phyloP scores from a whole-genome alignment of 2,329 filamentous ascomycete species.

The Chrysoporthe deuterocubensis region DNA sequence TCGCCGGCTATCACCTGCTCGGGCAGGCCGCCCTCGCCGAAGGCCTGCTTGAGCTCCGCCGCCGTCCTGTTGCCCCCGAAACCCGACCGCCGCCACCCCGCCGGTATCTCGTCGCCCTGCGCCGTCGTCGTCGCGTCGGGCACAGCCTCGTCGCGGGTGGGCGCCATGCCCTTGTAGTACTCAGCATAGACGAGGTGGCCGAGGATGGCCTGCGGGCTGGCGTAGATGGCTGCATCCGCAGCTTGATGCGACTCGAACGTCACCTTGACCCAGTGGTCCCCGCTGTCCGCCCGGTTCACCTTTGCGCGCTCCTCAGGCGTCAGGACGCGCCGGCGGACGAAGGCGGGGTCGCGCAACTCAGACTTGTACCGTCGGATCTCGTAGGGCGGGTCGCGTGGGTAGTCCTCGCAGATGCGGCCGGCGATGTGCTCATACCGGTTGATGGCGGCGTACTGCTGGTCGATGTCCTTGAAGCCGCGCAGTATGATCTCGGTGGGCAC shows the following conservation, averaged over 20 bases:
- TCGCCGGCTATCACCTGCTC: conserved; percentile 31
- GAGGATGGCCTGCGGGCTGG: conserved; percentile 72
- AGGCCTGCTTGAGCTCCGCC: conserved; percentile 39
- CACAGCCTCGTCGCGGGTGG: conserved; percentile 66
- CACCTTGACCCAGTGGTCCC: conserved; percentile 89
- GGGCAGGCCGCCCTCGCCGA: conserved; percentile 41
- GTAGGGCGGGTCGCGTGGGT: conserved; percentile 80
- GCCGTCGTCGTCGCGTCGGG: conserved; percentile 52
- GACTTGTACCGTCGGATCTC: conserved; percentile 73
- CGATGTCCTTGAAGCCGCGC: conserved; percentile 72
- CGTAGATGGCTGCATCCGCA: conserved; percentile 70
- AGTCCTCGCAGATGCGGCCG: conserved; percentile 89
- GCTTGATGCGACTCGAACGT: conserved; percentile 77
- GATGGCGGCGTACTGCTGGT: conserved; percentile 83
- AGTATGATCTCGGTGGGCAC: conserved; percentile 76
- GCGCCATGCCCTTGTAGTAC: conserved; percentile 67
- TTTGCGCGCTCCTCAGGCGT: conserved; percentile 75
- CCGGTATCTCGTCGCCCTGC: conserved; percentile 32
- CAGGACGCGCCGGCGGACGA: conserved; percentile 67
- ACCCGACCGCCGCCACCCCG: conserved; percentile 31
- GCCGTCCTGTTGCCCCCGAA: conserved; percentile 29
- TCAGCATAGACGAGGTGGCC: conserved; percentile 74
- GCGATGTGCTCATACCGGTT: conserved; percentile 87
- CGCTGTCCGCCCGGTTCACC: conserved; percentile 80
- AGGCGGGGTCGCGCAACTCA: conserved; percentile 73